These are phyloP conservation scores for Vigna reflexopilosa DNA, from an alignment of 306 rosid species.

Conservation along the genomic window DNA sequence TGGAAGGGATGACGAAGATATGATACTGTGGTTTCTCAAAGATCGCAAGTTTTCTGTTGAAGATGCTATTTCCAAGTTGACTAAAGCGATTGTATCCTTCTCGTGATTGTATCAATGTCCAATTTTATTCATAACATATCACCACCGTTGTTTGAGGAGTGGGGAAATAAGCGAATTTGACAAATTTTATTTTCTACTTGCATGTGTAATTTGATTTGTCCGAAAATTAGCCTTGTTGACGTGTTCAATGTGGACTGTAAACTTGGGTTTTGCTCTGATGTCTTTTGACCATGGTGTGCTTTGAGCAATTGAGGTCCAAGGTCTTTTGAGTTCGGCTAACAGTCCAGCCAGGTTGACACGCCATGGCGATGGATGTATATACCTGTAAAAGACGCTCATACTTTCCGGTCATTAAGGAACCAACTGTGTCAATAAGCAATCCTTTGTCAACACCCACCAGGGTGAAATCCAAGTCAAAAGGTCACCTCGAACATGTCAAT, in stretches of 20 bases:
- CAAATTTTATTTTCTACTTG: neutral
- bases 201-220: neutral
- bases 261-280: neutral
- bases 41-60: conserved; percentile 78
- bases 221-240: neutral
- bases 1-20: conserved; percentile 98
- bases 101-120: neutral
- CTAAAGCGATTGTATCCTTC: conserved; percentile 88
- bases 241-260: neutral
- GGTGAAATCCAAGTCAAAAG: neutral
- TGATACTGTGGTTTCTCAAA: conserved; percentile 94
- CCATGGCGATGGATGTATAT: neutral
- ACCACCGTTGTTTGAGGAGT: conserved; percentile 4
- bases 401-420: neutral
- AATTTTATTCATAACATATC: neutral
- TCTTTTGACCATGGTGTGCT: neutral
- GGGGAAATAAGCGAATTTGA: neutral
- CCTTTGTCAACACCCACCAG: neutral
- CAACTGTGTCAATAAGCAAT: neutral
- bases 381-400: neutral
- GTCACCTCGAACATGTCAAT: neutral
- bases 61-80: conserved; percentile 72
- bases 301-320: neutral
- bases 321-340: neutral
- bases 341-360: neutral